Evolutionary conservation across 352 stramenopile genomes (phyloP), one percentile per base, ranked within the genome.

Genomic region (Pythium guiyangense): DNA sequence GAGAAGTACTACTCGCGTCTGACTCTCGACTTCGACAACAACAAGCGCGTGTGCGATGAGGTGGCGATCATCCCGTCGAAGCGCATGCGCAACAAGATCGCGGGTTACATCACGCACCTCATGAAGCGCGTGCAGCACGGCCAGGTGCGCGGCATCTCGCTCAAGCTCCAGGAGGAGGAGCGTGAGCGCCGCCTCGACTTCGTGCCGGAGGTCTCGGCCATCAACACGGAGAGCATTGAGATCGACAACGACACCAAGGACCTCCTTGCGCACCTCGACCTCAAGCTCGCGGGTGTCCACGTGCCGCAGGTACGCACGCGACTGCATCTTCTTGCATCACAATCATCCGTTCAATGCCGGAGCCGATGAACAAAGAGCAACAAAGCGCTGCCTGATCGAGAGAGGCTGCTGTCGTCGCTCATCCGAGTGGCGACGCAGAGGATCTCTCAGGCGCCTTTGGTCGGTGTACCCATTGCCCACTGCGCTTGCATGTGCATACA

Each of bases 41-140:
- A 99, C 96, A 99, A 99, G 90, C 86, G 94, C 62, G 94, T 96
- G 59, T 95, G 84, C 71, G 88, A 96, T 79, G 93, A 98, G 74
- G 97, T 99, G 60, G 97, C 97, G 52, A 98, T 99, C 76, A 95
- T 99, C 65, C 97, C 97, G 54, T 99, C 96, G 60, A 99, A 99
- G 94, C 95, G 97, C 66, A 99, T 99, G 97, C 92, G 97, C 69
- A 99, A 99, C 92, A 99, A 99, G 91, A 99, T 99, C 71, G 97
- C 97, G 35, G 97, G 97, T 61, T 99, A 99, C 88, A 98, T 98
- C 70, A 99, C 97, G 66, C 97, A 99, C 77, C 86, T 99, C 50
- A 99, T 99, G 97, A 99, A 99, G 91, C 94, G 97, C 78, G 99
- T 99, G 86, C 90, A 98, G 75, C 96, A 98, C 74, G 97, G 97